Conservation (phyloP, 2,329 filamentous ascomycete species). For the Aspergillus sp. region DNA sequence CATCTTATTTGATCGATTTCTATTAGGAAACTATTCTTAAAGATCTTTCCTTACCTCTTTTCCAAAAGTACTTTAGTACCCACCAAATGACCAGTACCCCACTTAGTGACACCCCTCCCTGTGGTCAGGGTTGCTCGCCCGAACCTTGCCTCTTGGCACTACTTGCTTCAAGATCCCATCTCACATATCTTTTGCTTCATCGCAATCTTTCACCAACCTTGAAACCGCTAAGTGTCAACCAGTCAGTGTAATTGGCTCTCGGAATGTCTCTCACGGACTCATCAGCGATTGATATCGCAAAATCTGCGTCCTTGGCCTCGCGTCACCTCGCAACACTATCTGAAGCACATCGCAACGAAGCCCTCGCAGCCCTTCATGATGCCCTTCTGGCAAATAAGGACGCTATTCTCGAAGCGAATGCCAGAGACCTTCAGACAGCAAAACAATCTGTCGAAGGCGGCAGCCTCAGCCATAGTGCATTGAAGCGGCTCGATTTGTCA, state of each 20-base stretch:
- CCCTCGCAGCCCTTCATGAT: conserved; percentile 77
- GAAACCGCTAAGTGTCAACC: too few relatives aligned
- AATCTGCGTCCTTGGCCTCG: conserved; percentile 76
- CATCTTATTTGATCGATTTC: too few relatives aligned
- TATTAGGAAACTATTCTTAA: too few relatives aligned
- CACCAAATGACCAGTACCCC: too few relatives aligned
- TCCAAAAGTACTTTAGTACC: too few relatives aligned
- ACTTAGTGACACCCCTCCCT: too few relatives aligned
- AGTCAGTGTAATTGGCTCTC: background rate
- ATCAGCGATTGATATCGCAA: conserved; percentile 73
- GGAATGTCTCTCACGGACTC: conserved; percentile 87
- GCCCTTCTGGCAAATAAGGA: conserved; percentile 70
- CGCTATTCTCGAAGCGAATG: conserved; percentile 82
- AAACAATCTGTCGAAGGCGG: conserved; percentile 72
- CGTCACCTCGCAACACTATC: conserved; percentile 79
- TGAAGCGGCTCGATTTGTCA: conserved; percentile 83
- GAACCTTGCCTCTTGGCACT: too few relatives aligned
- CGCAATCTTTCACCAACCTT: background rate
- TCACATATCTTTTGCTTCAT: background rate
- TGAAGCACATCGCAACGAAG: conserved; percentile 74
- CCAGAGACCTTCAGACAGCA: conserved; percentile 74
- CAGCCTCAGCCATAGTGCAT: conserved; percentile 73
- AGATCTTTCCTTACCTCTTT: too few relatives aligned
- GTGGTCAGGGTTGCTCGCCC: too few relatives aligned
- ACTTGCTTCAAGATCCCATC: background rate